phyloP scores from a whole-genome alignment of 768 basidiomycete species.

The Leccinum ochraceum region DNA sequence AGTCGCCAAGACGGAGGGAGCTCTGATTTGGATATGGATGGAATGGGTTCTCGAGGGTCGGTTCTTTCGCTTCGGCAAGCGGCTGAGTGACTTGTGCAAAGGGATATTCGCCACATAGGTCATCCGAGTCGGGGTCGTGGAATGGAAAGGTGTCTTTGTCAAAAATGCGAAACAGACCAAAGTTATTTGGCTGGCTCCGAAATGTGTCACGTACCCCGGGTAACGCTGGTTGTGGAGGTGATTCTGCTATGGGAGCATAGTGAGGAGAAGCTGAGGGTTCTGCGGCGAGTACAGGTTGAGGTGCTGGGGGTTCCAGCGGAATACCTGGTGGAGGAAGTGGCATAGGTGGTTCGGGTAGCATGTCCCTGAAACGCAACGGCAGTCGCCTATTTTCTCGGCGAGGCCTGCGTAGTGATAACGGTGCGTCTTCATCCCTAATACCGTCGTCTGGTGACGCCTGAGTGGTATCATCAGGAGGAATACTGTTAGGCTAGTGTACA shows the following conservation, averaged over 20 bases:
- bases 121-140: not conserved
- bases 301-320: not conserved
- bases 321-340: not conserved
- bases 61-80: not conserved
- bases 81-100: not conserved
- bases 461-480: no score
- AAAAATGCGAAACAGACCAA: not conserved
- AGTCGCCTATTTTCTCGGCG: not conserved
- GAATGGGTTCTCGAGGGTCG: not conserved
- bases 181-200: not conserved
- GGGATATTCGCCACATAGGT: not conserved
- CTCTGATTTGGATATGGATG: not conserved
- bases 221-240: not conserved
- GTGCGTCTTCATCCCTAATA: not conserved
- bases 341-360: not conserved
- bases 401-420: not conserved
- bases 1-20: not conserved
- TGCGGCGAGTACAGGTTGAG: not conserved
- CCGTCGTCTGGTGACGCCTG: no score
- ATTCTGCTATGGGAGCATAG: not conserved
- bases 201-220: not conserved
- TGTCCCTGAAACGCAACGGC: not conserved
- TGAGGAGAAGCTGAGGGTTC: not conserved
- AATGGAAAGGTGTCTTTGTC: not conserved
- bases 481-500: not conserved